A percentile compares a stretch with the other conserved stretches of the same genome.
These are phyloP conservation scores for Candida xiaguanensis DNA, from an alignment of 805 yeast species.

Conservation along the genomic window DNA sequence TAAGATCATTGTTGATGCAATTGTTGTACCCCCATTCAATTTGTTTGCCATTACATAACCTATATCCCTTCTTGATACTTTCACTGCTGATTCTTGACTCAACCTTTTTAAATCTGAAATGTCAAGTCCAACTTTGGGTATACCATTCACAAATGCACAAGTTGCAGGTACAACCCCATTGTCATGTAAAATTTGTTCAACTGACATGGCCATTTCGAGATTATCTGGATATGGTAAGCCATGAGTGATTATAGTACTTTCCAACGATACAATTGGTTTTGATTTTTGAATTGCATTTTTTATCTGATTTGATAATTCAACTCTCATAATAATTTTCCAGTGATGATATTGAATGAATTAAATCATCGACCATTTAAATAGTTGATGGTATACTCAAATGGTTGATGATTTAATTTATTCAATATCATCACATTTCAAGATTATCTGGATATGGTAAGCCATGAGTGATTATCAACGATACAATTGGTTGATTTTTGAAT, in stretches of 20 bases:
- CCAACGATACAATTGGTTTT: slow-evolving; percentile 75
- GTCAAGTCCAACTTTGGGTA: slow-evolving; percentile 64
- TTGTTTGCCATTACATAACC: slow-evolving; percentile 62
- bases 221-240: slow-evolving; percentile 84
- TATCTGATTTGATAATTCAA: slow-evolving; percentile 47
- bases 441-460: slow-evolving; percentile 84
- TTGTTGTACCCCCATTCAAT: slow-evolving; percentile 84
- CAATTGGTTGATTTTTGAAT: slow-evolving; percentile 61
- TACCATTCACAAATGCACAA: slow-evolving; percentile 70
- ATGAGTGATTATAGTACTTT: slow-evolving; percentile 85
- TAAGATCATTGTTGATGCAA: slow-evolving; percentile 83
- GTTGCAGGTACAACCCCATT: slow-evolving; percentile 82
- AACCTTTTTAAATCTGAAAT: slow-evolving; percentile 45
- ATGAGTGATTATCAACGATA: slow-evolving; percentile 81
- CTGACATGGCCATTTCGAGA: slow-evolving; percentile 64
- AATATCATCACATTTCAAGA: slow-evolving; percentile 63
- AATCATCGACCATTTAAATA: not conserved
- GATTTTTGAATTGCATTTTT: slow-evolving; percentile 54
- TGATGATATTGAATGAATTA: not conserved
- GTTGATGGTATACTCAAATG: too few relatives aligned
- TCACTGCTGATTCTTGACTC: slow-evolving; percentile 45
- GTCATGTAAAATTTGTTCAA: slow-evolving; percentile 57
- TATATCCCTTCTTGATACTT: slow-evolving; percentile 79
- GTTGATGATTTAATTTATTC: too few relatives aligned
- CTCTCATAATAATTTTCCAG: not conserved